Evolutionary conservation across 495 filamentous ascomycete species (phyloP), one percentile per base, ranked within the genome.

Genomic region (Podospora pseudocomata): DNA sequence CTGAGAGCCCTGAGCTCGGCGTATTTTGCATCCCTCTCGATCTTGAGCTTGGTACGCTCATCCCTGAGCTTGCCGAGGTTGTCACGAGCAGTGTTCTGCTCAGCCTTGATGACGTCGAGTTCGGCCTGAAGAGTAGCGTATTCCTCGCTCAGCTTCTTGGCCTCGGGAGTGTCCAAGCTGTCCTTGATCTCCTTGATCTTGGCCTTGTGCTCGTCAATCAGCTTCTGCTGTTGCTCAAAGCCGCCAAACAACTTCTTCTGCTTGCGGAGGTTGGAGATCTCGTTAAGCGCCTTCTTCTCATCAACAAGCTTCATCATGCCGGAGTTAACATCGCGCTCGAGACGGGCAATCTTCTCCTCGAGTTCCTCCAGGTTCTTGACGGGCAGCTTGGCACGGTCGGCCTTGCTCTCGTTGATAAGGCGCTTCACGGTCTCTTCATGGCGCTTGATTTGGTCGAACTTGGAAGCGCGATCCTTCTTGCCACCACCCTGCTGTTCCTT

Each of bases 261-360:
- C 84, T 93, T 96, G 76, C 91, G 88, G 69, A 97, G 81, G 77
- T 79, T 91, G 60, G 89, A 90, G 65, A 96, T 88, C 70, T 97
- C 92, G 20, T 85, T 78, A 1, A 98, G 83, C 5, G 93, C 91
- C 85, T 96, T 97, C 85, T 92, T 94, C 87, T 98, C 96, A 68
- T 98, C 95, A 4, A 97, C 96, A 65, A 99, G 78, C 74, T 92
- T 95, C 89, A 98, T 91, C 70, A 85, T 90, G 59, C 94, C 92
- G 61, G 87, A 85, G 77, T 95, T 91, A 67, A 97, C 93, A 66
- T 92, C 85, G 79, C 88, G 88, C 65, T 97, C 92, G 60, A 97
- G 87, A 18, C 82, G 83, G 34, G 87, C 82, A 71, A 99, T 94
- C 77, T 92, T 87, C 23, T 82, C 83, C 77, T 98, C 93, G 62